Percentiles rank a stretch among this genome's conserved stretches.
These are phyloP conservation scores for Rosa hybrid DNA, from an alignment of 331 rosid genomes.

Conservation along the genomic window DNA sequence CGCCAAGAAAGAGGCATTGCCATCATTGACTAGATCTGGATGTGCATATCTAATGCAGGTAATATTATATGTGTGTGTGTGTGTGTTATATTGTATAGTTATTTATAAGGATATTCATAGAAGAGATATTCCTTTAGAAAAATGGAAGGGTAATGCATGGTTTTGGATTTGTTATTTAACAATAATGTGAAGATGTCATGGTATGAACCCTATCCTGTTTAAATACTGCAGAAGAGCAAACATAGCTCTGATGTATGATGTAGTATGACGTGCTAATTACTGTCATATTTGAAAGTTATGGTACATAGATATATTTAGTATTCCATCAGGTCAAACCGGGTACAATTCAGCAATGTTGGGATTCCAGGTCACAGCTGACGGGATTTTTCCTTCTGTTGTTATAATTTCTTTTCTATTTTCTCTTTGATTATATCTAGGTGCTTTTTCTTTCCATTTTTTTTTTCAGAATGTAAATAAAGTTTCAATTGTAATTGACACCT, in stretches of 20 bases:
- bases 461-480: not conserved
- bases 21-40: constrained; percentile 98
- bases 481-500: constrained; percentile 22
- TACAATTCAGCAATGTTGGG: not conserved
- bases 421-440: not conserved
- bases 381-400: not conserved
- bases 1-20: constrained; percentile 91
- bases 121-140: not conserved
- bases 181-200: not conserved
- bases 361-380: not conserved
- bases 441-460: not conserved
- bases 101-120: not conserved
- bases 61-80: not conserved
- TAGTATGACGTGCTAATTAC: not conserved
- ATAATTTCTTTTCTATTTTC: not conserved
- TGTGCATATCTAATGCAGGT: constrained; percentile 98
- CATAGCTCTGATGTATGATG: not conserved
- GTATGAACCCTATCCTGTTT: not conserved
- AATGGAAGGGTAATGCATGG: not conserved
- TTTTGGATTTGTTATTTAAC: not conserved
- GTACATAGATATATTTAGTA: not conserved
- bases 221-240: not conserved
- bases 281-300: not conserved
- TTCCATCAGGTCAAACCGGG: not conserved
- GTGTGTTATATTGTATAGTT: not conserved